These are phyloP conservation scores for Coemansia sp. DNA, from an alignment of 192 early-diverging fungal species.

Conservation along the genomic window DNA sequence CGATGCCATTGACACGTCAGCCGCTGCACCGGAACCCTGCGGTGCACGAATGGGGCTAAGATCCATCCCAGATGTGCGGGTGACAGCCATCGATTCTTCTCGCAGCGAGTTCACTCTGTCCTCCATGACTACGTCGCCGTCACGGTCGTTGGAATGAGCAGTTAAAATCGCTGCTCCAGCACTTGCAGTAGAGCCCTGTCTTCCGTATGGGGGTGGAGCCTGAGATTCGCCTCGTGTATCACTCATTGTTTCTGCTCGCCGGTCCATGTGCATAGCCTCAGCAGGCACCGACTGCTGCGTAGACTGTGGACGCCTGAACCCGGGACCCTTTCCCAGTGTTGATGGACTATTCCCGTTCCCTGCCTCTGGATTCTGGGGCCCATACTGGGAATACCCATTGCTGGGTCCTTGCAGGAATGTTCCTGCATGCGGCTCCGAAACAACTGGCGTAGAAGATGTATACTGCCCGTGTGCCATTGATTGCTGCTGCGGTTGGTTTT, in stretches of 20 bases:
- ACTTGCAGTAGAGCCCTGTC: conserved; percentile 4
- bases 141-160: conserved; percentile 15
- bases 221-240: neutral
- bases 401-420: conserved; percentile 41
- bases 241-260: neutral
- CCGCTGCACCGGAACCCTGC: neutral
- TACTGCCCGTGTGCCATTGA: conserved; percentile 9
- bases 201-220: neutral
- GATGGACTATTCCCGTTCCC: conserved; percentile 30
- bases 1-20: conserved; percentile 7
- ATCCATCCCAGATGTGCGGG: too few species aligned
- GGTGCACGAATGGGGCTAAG: too few species aligned
- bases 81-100: neutral
- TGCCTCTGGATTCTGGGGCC: neutral
- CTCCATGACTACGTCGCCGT: conserved; percentile 38
- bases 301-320: conserved; percentile 12
- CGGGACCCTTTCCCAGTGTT: conserved; percentile 16
- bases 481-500: conserved; percentile 6
- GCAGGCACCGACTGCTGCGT: conserved; percentile 9
- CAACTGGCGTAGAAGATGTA: conserved; percentile 15
- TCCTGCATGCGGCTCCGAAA: conserved; percentile 9
- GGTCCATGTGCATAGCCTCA: conserved; percentile 3
- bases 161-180: neutral
- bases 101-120: conserved; percentile 21
- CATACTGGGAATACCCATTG: conserved; percentile 37